A percentile compares a stretch with the other conserved stretches of the same genome.
Conservation (phyloP, 768 basidiomycete genomes). For the Amanita brunnescens region DNA sequence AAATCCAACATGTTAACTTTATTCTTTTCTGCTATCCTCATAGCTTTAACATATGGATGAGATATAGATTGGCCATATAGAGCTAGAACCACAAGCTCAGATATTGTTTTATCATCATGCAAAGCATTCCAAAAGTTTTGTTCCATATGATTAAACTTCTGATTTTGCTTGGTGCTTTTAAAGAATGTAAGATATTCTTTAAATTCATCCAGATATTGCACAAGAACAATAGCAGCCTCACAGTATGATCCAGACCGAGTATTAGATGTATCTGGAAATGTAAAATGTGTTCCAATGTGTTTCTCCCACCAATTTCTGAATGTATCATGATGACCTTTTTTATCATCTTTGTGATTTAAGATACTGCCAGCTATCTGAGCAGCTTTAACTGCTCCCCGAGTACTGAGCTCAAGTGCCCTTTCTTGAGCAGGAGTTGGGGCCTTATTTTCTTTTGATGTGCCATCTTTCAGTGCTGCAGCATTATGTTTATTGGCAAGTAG, state of each 20-base stretch:
- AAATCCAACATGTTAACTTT: constrained; percentile 8
- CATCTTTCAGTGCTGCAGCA: background rate
- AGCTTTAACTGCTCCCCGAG: constrained; percentile 7
- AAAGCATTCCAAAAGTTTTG: constrained; percentile 19
- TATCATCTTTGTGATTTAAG: constrained; percentile 24
- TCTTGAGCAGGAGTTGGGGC: constrained; percentile 7
- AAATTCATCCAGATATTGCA: constrained; percentile 16
- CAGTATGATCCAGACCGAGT: constrained; percentile 20
- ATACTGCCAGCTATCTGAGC: background rate
- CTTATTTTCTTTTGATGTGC: background rate
- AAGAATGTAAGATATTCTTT: constrained; percentile 11
- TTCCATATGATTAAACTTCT: constrained; percentile 21
- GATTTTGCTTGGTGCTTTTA: constrained; percentile 20
- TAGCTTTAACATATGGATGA: constrained; percentile 18
- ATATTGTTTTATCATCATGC: constrained; percentile 17
- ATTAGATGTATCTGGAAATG: constrained; percentile 26
- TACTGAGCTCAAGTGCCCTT: constrained; percentile 6
- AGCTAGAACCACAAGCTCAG: constrained; percentile 19
- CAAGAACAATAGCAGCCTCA: constrained; percentile 18
- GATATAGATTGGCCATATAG: constrained; percentile 16
- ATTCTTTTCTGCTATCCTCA: background rate
- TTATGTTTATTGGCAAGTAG: constrained; percentile 1
- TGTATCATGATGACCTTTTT: constrained; percentile 24
- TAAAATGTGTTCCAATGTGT: constrained; percentile 11
- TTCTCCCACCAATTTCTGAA: background rate